These are phyloP conservation scores for Capsicum rhomboideum DNA, from an alignment of 257 asterid genomes.

Conservation along the genomic window DNA sequence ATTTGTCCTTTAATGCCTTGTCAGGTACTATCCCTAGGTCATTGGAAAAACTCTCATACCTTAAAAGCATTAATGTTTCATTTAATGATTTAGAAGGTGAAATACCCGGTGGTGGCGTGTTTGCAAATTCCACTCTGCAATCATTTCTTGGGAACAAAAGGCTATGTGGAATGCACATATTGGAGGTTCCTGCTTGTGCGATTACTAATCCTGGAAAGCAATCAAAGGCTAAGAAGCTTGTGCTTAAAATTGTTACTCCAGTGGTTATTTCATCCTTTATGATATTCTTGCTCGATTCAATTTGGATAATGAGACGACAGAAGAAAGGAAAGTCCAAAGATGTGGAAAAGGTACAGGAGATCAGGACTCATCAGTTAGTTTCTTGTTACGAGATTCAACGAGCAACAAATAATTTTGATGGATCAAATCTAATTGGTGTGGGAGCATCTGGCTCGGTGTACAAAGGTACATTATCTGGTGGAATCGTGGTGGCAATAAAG, in stretches of 20 bases:
- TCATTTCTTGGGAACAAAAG: neutral
- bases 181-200: neutral
- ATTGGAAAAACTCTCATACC: neutral
- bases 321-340: neutral
- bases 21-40: neutral
- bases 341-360: neutral
- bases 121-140: neutral
- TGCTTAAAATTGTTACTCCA: neutral
- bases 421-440: constrained; percentile 16
- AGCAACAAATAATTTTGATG: constrained; percentile 26
- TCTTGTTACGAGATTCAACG: constrained; percentile 10
- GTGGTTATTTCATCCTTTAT: neutral
- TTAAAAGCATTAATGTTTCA: neutral
- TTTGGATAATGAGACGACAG: neutral
- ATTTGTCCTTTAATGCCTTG: neutral
- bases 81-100: neutral
- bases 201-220: neutral
- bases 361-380: neutral
- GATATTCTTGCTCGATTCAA: neutral
- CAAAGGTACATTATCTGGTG: constrained; percentile 11
- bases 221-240: neutral
- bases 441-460: constrained; percentile 25
- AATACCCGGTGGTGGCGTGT: neutral
- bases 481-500: constrained; percentile 15
- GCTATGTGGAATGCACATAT: neutral